A percentile compares a stretch with the other conserved stretches of the same genome.
These are phyloP conservation scores for Spathaspora hagerdaliae DNA, from an alignment of 805 yeast genomes.

Conservation along the genomic window DNA sequence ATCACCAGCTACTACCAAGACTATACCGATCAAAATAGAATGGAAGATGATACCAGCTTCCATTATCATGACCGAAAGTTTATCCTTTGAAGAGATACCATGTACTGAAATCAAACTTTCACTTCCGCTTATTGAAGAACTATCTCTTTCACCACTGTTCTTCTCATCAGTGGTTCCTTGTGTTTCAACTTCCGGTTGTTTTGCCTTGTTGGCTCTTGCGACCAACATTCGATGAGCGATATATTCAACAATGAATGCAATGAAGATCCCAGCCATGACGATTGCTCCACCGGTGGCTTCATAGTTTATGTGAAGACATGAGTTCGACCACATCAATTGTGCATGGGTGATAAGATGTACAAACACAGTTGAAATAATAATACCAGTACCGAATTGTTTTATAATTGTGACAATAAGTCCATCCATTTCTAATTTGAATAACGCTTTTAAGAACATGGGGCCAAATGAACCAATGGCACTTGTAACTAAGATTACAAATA, in stretches of 20 bases:
- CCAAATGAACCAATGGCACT: slow-evolving; percentile 30
- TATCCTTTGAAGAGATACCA: slow-evolving; percentile 8
- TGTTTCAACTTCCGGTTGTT: not conserved
- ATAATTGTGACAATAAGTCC: slow-evolving; percentile 9
- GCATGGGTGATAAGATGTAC: slow-evolving; percentile 29
- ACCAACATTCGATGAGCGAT: slow-evolving; percentile 10
- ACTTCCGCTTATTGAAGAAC: not conserved
- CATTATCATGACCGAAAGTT: slow-evolving; percentile 12
- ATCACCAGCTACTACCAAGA: slow-evolving; percentile 27
- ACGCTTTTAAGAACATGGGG: slow-evolving; percentile 23
- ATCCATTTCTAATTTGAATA: slow-evolving; percentile 12
- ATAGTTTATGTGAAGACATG: slow-evolving; percentile 19
- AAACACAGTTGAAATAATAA: slow-evolving; percentile 28
- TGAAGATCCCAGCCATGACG: slow-evolving; percentile 24
- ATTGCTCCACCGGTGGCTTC: slow-evolving; percentile 24
- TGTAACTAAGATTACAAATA: slow-evolving; percentile 32
- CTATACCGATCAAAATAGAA: slow-evolving; percentile 25
- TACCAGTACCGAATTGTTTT: slow-evolving; percentile 29
- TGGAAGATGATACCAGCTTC: slow-evolving; percentile 31
- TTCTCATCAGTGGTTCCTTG: slow-evolving; percentile 2
- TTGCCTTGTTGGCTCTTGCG: slow-evolving; percentile 1
- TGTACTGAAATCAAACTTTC: slow-evolving; percentile 1
- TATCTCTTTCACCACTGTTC: not conserved
- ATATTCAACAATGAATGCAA: slow-evolving; percentile 22
- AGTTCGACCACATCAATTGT: slow-evolving; percentile 20